Evolutionary conservation across 805 yeast species (phyloP), one percentile per base, ranked within the genome.

Genomic region (Candida ponderosae): DNA sequence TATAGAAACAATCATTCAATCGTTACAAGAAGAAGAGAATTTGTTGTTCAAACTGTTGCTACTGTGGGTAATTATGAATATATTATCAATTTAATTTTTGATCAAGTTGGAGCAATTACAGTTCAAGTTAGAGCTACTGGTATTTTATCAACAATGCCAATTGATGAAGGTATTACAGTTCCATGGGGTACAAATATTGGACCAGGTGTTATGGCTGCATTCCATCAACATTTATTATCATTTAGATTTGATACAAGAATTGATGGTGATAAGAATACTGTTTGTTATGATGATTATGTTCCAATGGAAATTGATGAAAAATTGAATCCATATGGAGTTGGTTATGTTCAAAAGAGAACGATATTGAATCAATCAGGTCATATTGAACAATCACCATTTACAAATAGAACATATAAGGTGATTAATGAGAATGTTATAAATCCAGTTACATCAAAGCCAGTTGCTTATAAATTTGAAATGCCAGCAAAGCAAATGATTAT

Each of bases 61-160:
- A 80, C 88, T 24, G 87, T 80, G 43, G 84, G 86, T 36, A 80
- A 80, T 66, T 80, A 80, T 62, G 88, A 81, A 63, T 81, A 81
- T 63, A 70, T 77, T 44, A 60, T 81, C 48, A 79, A 79, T 60
- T 59, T 75, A 53, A 74, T 79, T 53, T 75, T 81, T 50, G 80
- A 75, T 50, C 81, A 73, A 58, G 83, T 79, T 46, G 89, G 86
- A 54, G 74, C 76, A 39, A 75, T 81, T 50, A 75, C 74, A 46
- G 74, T 80, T 44, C 84, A 81, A 57, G 77, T 79, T 43, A 70
- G 86, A 61, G 88, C 88, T 41, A 81, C 89, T 36, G 89, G 89
- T 68, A 81, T 81, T 50, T 66, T 81, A 44, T 80, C 87, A 18
- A 81, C 89, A 43, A 79, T 77, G 79, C 83, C 85, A 46, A 75